Evolutionary conservation across 139 green algal species (phyloP).

Genomic region (Coelastrella sp.): DNA sequence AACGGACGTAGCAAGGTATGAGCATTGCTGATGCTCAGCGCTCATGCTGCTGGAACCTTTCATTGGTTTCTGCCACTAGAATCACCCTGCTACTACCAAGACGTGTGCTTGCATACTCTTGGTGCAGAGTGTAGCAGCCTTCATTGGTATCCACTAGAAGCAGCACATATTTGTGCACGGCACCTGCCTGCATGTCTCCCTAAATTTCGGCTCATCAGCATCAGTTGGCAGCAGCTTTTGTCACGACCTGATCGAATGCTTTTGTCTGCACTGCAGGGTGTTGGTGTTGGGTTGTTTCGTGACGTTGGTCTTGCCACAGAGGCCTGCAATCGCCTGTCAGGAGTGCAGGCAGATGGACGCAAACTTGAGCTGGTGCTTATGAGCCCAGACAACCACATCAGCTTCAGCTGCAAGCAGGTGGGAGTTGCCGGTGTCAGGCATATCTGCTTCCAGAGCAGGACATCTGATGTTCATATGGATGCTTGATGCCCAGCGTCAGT

Average conservation of each 20-base stretch:
- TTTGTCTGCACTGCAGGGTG: conserved; percentile 24
- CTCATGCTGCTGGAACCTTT: not conserved
- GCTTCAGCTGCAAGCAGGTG: conserved; percentile 42
- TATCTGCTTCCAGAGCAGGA: not conserved
- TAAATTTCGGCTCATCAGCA: not conserved
- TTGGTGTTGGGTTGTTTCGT: conserved; percentile 42
- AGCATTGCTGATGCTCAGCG: not conserved
- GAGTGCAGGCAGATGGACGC: conserved; percentile 37
- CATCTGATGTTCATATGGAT: too few species aligned
- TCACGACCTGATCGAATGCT: not conserved
- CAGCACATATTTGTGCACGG: not conserved
- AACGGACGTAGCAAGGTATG: conserved; percentile 52
- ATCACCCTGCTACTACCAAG: not conserved
- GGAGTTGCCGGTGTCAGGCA: not conserved
- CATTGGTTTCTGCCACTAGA: not conserved
- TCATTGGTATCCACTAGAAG: not conserved
- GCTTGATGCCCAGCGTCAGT: too few species aligned
- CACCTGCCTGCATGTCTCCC: not conserved
- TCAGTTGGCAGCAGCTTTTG: not conserved
- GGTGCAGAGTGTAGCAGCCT: not conserved
- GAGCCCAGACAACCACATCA: conserved; percentile 48
- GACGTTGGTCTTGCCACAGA: not conserved
- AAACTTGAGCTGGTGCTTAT: conserved; percentile 48
- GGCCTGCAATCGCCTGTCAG: conserved; percentile 15
- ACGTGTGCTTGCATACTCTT: not conserved